Evolutionary conservation across 139 green algal genomes (phyloP).

Genomic region (Nannochloris sp.): DNA sequence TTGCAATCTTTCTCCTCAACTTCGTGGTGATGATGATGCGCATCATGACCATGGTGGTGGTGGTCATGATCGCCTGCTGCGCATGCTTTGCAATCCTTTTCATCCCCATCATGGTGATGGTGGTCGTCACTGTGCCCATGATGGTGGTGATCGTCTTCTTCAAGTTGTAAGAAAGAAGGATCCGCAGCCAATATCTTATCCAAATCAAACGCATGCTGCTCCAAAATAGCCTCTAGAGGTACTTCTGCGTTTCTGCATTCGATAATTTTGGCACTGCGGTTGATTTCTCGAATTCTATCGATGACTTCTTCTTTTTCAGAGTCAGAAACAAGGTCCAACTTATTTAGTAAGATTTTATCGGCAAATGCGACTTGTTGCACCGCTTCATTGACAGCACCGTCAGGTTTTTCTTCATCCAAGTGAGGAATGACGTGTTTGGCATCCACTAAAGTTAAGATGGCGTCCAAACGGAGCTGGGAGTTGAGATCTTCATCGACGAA

Average conservation of each 20-base stretch:
- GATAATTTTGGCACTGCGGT: slow-evolving; percentile 35
- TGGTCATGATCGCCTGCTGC: slow-evolving; percentile 9
- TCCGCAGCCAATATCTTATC: slow-evolving; percentile 49
- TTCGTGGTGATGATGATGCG: neutral
- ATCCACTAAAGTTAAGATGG: slow-evolving; percentile 77
- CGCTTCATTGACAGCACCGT: slow-evolving; percentile 65
- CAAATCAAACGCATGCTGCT: slow-evolving; percentile 44
- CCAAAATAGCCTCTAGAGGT: slow-evolving; percentile 34
- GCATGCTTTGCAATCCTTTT: slow-evolving; percentile 1
- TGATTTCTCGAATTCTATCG: slow-evolving; percentile 35
- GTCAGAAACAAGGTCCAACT: slow-evolving; percentile 49
- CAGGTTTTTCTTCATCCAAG: slow-evolving; percentile 74
- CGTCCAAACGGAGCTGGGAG: slow-evolving; percentile 36
- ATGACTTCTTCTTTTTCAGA: slow-evolving; percentile 31
- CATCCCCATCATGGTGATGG: slow-evolving; percentile 27
- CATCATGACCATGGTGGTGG: slow-evolving; percentile 1
- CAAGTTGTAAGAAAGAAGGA: slow-evolving; percentile 43
- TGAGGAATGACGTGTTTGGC: slow-evolving; percentile 69
- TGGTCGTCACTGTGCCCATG: too few relatives aligned
- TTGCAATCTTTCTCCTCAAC: neutral
- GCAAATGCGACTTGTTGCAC: slow-evolving; percentile 72
- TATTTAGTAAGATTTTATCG: slow-evolving; percentile 86
- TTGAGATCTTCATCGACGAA: slow-evolving; percentile 76
- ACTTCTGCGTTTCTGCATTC: slow-evolving; percentile 34
- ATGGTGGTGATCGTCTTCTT: slow-evolving; percentile 11